Conservation (phyloP, 129 eudicot genomes). For the Centaurea solstitialis region DNA sequence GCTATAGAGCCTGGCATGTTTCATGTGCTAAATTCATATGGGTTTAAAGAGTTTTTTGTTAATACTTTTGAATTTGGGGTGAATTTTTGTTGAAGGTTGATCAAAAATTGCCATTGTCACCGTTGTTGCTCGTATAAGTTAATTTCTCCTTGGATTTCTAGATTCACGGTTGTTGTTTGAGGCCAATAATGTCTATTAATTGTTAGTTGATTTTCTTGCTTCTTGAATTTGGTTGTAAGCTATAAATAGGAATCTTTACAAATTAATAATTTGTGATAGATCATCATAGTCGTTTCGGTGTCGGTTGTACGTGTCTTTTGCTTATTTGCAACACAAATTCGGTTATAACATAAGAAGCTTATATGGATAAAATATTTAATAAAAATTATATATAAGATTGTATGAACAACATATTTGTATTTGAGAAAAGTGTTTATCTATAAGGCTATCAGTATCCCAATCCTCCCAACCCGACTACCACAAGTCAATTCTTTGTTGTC, state of each 20-base stretch:
- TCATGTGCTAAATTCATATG: slow-evolving; percentile 1
- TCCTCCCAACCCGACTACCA: too few species aligned
- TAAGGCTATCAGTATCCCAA: too few species aligned
- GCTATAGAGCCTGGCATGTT: not conserved
- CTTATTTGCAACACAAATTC: too few species aligned
- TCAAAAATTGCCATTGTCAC: not conserved
- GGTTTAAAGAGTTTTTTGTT: not conserved
- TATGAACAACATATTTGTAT: too few species aligned
- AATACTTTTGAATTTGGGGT: not conserved
- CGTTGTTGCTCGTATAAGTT: not conserved
- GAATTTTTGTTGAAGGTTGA: not conserved
- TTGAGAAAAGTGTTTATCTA: too few species aligned
- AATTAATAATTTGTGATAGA: not conserved
- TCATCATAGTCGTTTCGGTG: not conserved
- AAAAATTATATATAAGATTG: too few species aligned
- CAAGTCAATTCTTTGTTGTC: too few species aligned
- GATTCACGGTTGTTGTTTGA: not conserved
- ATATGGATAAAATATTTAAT: too few species aligned
- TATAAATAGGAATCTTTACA: not conserved
- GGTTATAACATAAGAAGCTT: too few species aligned
- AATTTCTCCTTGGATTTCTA: not conserved
- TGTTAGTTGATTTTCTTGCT: not conserved
- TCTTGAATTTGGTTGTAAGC: not conserved
- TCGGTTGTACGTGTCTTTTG: not conserved
- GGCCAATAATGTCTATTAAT: not conserved